Conservation (phyloP, 148 eudicot species). For the Rhododendron simsii region DNA sequence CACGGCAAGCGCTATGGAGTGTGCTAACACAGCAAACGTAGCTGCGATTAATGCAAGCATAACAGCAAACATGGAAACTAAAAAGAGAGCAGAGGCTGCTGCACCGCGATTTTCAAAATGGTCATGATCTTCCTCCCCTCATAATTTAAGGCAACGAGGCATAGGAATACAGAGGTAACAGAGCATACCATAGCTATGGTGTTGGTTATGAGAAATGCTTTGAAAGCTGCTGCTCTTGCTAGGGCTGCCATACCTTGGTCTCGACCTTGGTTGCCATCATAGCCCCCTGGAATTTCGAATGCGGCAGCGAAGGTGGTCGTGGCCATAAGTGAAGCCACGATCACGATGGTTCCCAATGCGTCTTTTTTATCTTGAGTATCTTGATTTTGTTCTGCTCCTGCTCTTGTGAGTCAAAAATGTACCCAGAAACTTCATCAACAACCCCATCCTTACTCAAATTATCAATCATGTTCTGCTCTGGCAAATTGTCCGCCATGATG, state of each 20-base stretch:
- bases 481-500: too few relatives aligned
- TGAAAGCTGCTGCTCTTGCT: not conserved
- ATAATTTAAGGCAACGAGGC: not conserved
- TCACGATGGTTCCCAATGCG: not conserved
- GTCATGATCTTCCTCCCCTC: too few relatives aligned
- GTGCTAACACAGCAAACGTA: not conserved
- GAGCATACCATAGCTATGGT: not conserved
- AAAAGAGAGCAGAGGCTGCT: not conserved
- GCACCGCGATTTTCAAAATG: not conserved
- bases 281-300: not conserved
- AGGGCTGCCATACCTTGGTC: not conserved
- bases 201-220: not conserved
- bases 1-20: too few relatives aligned
- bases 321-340: not conserved
- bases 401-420: too few relatives aligned
- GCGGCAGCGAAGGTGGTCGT: not conserved
- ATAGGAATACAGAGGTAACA: not conserved
- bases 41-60: not conserved
- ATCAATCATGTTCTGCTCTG: too few relatives aligned
- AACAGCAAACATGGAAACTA: not conserved
- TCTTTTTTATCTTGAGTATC: too few relatives aligned
- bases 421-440: too few relatives aligned
- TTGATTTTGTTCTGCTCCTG: too few relatives aligned
- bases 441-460: too few relatives aligned
- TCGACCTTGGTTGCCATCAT: not conserved